Base-by-base conservation (phyloP, 208 protist species). In the Leishmania aethiopica region DNA sequence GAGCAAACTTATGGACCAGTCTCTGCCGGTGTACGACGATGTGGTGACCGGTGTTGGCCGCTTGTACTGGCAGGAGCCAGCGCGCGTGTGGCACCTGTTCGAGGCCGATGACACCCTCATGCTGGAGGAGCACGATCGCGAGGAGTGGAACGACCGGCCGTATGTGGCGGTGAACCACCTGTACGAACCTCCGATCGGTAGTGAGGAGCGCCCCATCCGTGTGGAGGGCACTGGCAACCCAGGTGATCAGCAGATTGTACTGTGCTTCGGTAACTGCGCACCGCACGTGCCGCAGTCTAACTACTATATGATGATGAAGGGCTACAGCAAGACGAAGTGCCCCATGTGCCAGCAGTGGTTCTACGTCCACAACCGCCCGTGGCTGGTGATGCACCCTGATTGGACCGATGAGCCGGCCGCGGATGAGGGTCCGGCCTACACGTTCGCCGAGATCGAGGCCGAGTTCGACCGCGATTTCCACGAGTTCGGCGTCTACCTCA, bases 221-320 rank as follows among this genome's bases (percentile, higher is more conserved):
- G 87, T 98, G 70, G 93, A 96, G 83, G 90, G 85, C 72, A 92
- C 90, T 51, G 92, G 93, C 69, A 96, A 96, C 84, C 93, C 93
- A 51, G 95, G 93, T 80, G 93, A 97, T 84, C 89, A 96, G 77
- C 90, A 95, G 88, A 89, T 96, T 79, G 88, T 97, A 55, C 78
- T 95, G 80, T 98, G 93, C 86, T 94, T 98, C 86, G 92, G 91
- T 87, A 98, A 98, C 88, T 96, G 90, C 81, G 92, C 94, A 40
- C 94, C 94, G 66, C 94, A 97, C 86, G 92, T 98, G 71, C 93
- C 93, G 42, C 92, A 96, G 86, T 94, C 93, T 11, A 96, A 93
- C 78, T 98, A 96, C 88, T 95, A 96, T 85, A 98, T 98, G 92
- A 89, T 92, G 88, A 96, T 98, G 91, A 98, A 98, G 90, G 93